phyloP scores from a whole-genome alignment of 257 asterid genomes.

The Pogostemon cablin region DNA sequence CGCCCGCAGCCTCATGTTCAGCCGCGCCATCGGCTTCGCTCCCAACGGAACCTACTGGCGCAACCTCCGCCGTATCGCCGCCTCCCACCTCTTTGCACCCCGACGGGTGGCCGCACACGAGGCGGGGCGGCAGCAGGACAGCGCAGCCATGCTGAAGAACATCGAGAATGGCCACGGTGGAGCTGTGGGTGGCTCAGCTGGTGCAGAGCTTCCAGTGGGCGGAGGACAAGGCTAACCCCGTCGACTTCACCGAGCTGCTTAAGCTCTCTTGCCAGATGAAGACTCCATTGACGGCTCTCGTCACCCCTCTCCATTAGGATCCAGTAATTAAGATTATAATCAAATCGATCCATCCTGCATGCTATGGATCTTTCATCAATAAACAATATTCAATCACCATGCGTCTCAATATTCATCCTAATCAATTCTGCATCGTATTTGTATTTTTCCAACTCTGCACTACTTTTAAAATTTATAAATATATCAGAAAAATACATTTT shows the following conservation, averaged over 20 bases:
- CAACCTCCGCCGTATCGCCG: constrained; percentile 53
- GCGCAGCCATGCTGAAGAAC: constrained; percentile 33
- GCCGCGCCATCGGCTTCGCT: constrained; percentile 53
- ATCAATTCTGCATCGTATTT: no score
- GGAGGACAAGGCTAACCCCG: constrained; percentile 36
- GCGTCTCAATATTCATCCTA: no score
- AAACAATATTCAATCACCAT: no score
- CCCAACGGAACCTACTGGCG: constrained; percentile 71
- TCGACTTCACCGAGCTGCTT: constrained; percentile 46
- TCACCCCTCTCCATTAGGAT: no score
- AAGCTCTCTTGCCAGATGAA: constrained; percentile 59
- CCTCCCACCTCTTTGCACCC: constrained; percentile 56
- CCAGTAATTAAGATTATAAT: no score
- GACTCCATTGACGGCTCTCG: constrained; percentile 36
- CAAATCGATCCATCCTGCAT: no score
- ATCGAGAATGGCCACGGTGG: constrained; percentile 42
- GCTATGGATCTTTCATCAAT: no score
- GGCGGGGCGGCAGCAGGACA: constrained; percentile 32
- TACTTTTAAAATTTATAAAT: no score
- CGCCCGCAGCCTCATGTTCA: constrained; percentile 31
- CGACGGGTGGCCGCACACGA: constrained; percentile 46
- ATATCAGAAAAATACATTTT: no score
- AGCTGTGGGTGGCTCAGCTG: constrained; percentile 51
- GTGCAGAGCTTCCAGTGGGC: constrained; percentile 41
- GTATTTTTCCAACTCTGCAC: no score